A percentile compares a stretch with the other conserved stretches of the same genome.
phyloP scores from a whole-genome alignment of 1,139 yeast genomes.

The Suhomyces kunorum region DNA sequence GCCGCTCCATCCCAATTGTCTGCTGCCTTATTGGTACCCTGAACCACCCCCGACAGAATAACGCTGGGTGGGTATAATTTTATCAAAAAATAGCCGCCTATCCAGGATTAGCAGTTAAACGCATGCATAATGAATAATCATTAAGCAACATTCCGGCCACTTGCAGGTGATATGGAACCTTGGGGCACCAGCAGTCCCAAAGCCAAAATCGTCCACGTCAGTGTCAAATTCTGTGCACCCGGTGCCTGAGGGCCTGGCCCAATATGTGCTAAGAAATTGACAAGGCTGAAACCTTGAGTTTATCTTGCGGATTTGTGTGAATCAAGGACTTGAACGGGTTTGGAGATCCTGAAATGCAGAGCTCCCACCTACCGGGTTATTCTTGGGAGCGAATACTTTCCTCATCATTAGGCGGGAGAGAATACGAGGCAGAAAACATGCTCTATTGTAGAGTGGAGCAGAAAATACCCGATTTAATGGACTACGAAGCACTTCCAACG shows the following conservation, averaged over 20 bases:
- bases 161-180: not conserved
- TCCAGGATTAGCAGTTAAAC: not conserved
- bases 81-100: not conserved
- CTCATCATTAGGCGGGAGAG: no score
- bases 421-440: no score
- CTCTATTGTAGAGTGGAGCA: no score
- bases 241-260: not conserved
- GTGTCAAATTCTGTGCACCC: not conserved
- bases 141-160: not conserved
- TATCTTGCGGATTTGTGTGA: no score
- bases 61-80: not conserved
- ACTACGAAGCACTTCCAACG: no score
- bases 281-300: conserved; percentile 2
- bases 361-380: no score
- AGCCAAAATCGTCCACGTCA: not conserved
- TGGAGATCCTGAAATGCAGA: no score
- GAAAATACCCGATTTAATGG: no score
- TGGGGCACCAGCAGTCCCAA: not conserved
- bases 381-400: no score
- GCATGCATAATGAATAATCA: conserved; percentile 1
- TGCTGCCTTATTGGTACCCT: no score
- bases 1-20: not conserved
- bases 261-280: not conserved
- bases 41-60: not conserved
- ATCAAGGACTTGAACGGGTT: no score